Evolutionary conservation across 805 yeast genomes (phyloP), one percentile per base, ranked within the genome.

Genomic region (Teunomyces funiuensis): DNA sequence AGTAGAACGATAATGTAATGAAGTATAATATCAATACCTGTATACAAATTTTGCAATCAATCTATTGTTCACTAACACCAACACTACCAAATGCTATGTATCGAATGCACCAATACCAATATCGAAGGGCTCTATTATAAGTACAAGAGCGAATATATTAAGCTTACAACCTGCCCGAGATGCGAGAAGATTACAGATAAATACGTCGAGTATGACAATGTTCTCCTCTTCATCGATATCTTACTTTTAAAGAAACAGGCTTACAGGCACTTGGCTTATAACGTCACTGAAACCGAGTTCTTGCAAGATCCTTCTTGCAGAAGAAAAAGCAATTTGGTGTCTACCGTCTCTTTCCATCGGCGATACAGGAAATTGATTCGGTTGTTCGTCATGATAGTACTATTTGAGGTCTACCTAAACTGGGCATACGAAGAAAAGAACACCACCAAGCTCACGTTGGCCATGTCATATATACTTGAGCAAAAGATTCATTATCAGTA

Each of bases 381-480:
- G 22, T 62, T 85, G 27, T 65, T 85, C 50, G 50, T 85, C 3
- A 68, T 91, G 28, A 71, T 85, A 40, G 66, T 86, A 0, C 71
- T 93, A 11, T 88, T 91, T 53, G 97, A 93, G 52, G 91, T 91
- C 4, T 93, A 93, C 58, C 62, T 93, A 39, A 82, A 80, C 1
- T 93, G 99, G 98, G 96, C 96, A 0, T 79, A 83, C 42, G 90
- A 85, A 46, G 99, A 91, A 60, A 80, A 77, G 50, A 76, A 73
- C 41, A 54, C 55, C n/a, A n/a, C n/a, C n/a, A n/a, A 28, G 47
- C 55, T 6, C 70, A 65, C 64, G 6, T 18, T 48, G 28, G 39
- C 57, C 19, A 55, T 61, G 47, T 37, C 42, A 5, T 49, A 31
- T 14, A 53, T 71, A 2, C 48, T 71, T 17, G 38, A 27, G 17